Evolutionary conservation across 1,284 basidiomycete species (phyloP), one percentile per base, ranked within the genome.

Genomic region (Rugosomyces carneus): DNA sequence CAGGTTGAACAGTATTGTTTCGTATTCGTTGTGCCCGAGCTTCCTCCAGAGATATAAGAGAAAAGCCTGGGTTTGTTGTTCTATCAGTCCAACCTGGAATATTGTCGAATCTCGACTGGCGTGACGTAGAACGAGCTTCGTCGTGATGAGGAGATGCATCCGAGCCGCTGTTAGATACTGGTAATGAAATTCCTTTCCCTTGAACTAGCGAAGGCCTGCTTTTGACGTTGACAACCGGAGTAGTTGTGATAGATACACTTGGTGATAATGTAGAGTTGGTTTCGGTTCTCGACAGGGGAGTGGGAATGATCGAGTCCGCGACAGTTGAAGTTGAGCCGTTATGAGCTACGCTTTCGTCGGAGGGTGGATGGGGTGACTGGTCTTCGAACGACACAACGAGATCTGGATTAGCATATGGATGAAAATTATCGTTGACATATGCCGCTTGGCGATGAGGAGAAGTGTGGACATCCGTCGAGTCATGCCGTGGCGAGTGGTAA

Each of bases 401-500:
- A 49, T 86, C 81, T 5, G 86, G 84, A 54, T 88, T 86, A 44
- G 85, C 86, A 57, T 87, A 89, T 31, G 86, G 86, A 63, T 88
- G 84, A 32, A 72, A 57, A 29, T 62, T 62, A 42, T 71, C 68
- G 44, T 65, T 59, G 26, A 53, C 49, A 26, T 60, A 59, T 26
- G 44, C 40, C 8, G 40, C 43, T 24, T 44, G 44, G 36, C 35
- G 42, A 29, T 49, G 35, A 44, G 53, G 57, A 52, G 47, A 20
- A n/a, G 29, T 35, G 24, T 42, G 50, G 35, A 38, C 27, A 21
- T 45, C 44, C n/a, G 31, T 49, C 29, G 26, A 26, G 19, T 24
- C 41, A 36, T 36, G 41, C 21, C 27, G 27, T 29, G 27, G 27
- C 21, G 49, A 19, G 34, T 37, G 32, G 43, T 47, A 27, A 24